Base-by-base conservation (phyloP, 2,329 filamentous ascomycete genomes). In the Trichoderma sp. region DNA sequence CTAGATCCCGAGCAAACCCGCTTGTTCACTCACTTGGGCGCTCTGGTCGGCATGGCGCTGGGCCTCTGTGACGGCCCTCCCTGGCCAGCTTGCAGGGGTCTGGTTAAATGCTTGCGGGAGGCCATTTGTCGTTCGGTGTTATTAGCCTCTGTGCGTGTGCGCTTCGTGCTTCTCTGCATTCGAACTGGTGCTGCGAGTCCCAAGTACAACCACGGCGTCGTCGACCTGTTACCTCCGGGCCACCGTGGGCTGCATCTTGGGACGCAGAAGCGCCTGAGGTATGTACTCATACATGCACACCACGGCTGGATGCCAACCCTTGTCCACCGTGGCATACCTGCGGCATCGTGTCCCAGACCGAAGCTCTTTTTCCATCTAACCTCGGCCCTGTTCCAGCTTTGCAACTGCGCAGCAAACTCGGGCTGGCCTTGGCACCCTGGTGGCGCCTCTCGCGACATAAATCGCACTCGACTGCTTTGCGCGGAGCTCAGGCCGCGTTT, bases 1-100 rank as follows among this genome's bases (percentile, higher is more conserved):
- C 64, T 63, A 57, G 64, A 63, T 66, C 59, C 64, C 64, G 64
- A 66, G 51, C 59, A 63, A 63, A 66, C 64, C 64, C 64, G 64
- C 59, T 26, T 50, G 28, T 41, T 65, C 56, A 59, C 30, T 56
- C 19, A 60, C 34, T 57, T 28, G 30, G 21, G 51, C 41, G 34
- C 43, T 64, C 30, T 44, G 34, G 34, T 55, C 51, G 50, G 60
- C 50, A 60, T 50, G 47, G 44, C 44, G 28, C 30, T 60, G 57
- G 28, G 30, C 26, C 60, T 63, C 51, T 51, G 50, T 41, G 45
- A 51, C 45, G 34, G 58, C 47, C 26, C 24, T 54, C 26, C 62
- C 44, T 55, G 58, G 56, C 34, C 30, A 14, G 24, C 15, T 28
- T 45, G 47, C 61, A 63, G 61, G 61, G 61, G 56, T 50, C 28